Evolutionary conservation across 2,329 filamentous ascomycete genomes (phyloP), one percentile per base, ranked within the genome.

Genomic region (Exophiala sp.): DNA sequence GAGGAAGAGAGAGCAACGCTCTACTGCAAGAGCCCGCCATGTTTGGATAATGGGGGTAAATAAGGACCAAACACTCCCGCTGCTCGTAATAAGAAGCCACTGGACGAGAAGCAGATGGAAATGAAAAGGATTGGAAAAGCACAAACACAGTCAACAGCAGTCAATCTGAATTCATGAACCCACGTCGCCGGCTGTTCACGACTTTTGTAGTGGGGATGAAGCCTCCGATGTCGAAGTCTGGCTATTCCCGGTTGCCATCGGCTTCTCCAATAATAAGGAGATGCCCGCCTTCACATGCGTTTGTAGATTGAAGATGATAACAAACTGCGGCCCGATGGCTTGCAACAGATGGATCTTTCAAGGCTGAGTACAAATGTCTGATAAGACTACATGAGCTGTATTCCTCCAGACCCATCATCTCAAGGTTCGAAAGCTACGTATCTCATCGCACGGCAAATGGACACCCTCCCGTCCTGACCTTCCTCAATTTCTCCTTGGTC

Each of bases 391-490:
- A 27, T 27, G 5, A 5, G 5, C 6, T 27, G 24, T 10, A 6
- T 27, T 27, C 10, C 10, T 27, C 24, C 10, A 27, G 24, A n/a
- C n/a, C n/a, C 24, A 27, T 27, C 27, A 18, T n/a, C 7, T 6
- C 24, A 27, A 10, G 10, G 24, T 16, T 18, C n/a, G 2, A 44
- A 9, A 9, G 13, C 29, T 14, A 39, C 7, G 23, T 44, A 37
- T 45, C n/a, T 27, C 46, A 40, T 40, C 45, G 43, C 23, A 56
- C 27, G 7, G 58, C 59, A 56, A 75, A 80, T 0, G 77, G 77
- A 63, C 77, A 80, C 2, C 71, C 70, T 0, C 67, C 67, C 1
- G 65, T 68, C 50, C 72, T 64, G 37, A 66, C 60, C 30, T 35
- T 61, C 42, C 48, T 61, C 57, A 77, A 52, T 45, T 59, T 67